Conservation (phyloP, 495 filamentous ascomycete species). For the Annulohypoxylon stygium region DNA sequence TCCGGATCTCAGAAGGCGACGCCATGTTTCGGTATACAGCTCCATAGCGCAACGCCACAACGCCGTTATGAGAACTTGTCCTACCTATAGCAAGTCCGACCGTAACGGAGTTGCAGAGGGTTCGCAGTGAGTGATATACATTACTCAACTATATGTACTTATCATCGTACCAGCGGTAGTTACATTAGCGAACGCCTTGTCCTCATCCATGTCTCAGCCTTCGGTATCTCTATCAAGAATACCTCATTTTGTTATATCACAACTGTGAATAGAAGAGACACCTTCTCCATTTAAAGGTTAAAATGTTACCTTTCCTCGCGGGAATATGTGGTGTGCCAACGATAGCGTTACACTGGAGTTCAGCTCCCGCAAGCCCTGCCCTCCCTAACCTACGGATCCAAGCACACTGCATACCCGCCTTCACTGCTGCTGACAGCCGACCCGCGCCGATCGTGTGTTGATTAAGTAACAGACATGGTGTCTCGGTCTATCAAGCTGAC, state of each 20-base stretch:
- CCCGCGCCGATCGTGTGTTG: conserved; percentile 13
- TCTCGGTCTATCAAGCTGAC: conserved; percentile 37
- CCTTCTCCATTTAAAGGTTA: not conserved
- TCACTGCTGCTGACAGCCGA: conserved; percentile 28
- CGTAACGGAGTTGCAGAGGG: not conserved
- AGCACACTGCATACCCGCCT: conserved; percentile 22
- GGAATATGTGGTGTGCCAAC: conserved; percentile 26
- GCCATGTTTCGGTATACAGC: not conserved
- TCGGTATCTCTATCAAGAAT: conserved; percentile 6
- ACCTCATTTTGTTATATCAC: not conserved
- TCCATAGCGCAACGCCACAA: conserved; percentile 16
- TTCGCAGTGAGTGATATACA: conserved; percentile 13
- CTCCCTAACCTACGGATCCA: conserved; percentile 4
- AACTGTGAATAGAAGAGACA: not conserved
- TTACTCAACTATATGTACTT: not conserved
- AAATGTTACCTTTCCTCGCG: conserved; percentile 14
- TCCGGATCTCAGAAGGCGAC: not conserved
- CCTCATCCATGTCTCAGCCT: conserved; percentile 3
- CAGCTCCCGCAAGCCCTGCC: conserved; percentile 36
- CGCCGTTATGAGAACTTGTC: not conserved
- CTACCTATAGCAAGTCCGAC: not conserved
- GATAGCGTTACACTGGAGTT: conserved; percentile 38
- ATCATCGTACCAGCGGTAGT: conserved; percentile 5
- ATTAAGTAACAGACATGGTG: conserved; percentile 17
- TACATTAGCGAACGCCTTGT: not conserved